phyloP scores from a whole-genome alignment of 139 green algal genomes.

The Eudorina sp. region DNA sequence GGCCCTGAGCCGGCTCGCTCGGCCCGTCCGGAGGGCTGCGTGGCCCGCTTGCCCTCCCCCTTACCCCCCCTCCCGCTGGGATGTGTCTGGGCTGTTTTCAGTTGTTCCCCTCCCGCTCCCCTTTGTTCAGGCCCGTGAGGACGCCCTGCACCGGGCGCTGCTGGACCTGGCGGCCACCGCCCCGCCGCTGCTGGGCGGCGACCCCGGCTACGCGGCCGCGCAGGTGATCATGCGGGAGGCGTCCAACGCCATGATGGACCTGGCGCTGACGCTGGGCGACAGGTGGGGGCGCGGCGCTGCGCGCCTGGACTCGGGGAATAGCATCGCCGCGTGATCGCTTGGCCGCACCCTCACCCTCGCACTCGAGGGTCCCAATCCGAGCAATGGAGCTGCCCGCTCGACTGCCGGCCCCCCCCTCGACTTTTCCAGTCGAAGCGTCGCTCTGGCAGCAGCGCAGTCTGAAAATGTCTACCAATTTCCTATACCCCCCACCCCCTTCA shows the following conservation, averaged over 20 bases:
- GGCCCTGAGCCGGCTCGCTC: too few relatives aligned
- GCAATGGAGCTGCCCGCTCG: too few relatives aligned
- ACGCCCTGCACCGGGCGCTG: conserved; percentile 23
- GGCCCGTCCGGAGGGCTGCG: too few relatives aligned
- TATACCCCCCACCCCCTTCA: too few relatives aligned
- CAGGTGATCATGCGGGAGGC: conserved; percentile 47
- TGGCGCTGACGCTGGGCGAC: conserved; percentile 42
- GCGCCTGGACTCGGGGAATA: too few relatives aligned
- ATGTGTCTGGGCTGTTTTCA: neutral
- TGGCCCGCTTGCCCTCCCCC: neutral
- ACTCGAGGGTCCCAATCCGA: too few relatives aligned
- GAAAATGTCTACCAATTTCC: too few relatives aligned
- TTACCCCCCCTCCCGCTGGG: neutral
- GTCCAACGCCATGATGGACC: conserved; percentile 53
- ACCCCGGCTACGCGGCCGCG: conserved; percentile 39
- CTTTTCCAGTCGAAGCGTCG: too few relatives aligned
- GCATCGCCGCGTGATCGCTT: too few relatives aligned
- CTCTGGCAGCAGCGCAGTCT: too few relatives aligned
- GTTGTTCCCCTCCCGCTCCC: neutral
- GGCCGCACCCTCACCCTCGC: too few relatives aligned
- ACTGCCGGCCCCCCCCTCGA: too few relatives aligned
- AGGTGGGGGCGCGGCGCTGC: conserved; percentile 3
- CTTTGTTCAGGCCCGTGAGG: conserved; percentile 18
- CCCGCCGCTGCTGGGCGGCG: conserved; percentile 44
- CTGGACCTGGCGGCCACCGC: conserved; percentile 34